Evolutionary conservation across 306 rosid genomes (phyloP).

Genomic region (Morella rubra): DNA sequence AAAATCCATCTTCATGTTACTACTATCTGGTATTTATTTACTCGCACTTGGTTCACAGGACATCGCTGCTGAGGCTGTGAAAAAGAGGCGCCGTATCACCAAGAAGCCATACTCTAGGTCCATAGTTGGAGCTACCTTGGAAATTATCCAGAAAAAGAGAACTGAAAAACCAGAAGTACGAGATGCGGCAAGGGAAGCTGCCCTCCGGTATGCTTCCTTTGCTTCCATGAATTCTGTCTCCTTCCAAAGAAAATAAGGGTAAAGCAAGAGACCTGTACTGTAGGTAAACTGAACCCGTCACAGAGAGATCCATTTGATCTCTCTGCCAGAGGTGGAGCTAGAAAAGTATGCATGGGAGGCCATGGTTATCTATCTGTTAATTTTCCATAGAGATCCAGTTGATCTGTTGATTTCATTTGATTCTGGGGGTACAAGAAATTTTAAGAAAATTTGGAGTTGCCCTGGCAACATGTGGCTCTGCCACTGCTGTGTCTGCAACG

Average conservation of each 20-base stretch:
- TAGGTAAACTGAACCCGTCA: too few relatives aligned
- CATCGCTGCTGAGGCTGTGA: constrained; percentile 69
- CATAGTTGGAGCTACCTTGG: constrained; percentile 66
- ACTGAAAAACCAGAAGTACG: constrained; percentile 73
- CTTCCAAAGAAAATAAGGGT: too few relatives aligned
- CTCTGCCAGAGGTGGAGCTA: not conserved
- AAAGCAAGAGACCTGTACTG: too few relatives aligned
- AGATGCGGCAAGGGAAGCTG: constrained; percentile 83
- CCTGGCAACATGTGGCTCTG: too few relatives aligned
- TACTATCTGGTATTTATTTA: not conserved
- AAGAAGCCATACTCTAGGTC: constrained; percentile 77
- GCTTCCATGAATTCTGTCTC: not conserved
- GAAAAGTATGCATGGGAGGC: not conserved
- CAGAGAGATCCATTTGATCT: not conserved
- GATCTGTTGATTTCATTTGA: too few relatives aligned
- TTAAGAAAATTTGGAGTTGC: too few relatives aligned
- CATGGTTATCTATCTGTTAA: not conserved
- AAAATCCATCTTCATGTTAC: not conserved
- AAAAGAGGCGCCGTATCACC: constrained; percentile 65
- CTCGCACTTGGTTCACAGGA: constrained; percentile 35
- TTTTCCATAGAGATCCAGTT: too few relatives aligned
- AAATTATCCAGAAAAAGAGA: constrained; percentile 68
- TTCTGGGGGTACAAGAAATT: too few relatives aligned
- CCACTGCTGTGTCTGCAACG: too few relatives aligned
- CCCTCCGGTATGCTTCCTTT: constrained; percentile 50